Conservation (phyloP, 345 rosid genomes). For the Aethionema arabicum region DNA sequence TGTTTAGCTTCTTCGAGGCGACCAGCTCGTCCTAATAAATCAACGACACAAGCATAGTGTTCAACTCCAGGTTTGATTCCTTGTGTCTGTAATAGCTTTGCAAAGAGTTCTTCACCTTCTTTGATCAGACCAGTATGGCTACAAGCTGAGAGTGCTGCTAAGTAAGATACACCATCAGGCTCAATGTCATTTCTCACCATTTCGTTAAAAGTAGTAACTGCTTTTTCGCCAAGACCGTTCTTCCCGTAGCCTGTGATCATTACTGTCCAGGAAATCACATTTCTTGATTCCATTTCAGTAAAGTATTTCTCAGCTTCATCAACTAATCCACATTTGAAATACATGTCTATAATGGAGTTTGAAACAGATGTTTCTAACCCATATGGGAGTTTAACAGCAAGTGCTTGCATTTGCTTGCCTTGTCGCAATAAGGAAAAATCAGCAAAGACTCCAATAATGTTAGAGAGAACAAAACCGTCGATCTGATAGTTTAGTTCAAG, state of each 20-base stretch:
- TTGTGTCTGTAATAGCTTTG: slow-evolving; percentile 42
- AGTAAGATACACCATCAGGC: slow-evolving; percentile 77
- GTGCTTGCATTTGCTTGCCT: slow-evolving; percentile 86
- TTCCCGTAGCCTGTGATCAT: slow-evolving; percentile 92
- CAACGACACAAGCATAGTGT: slow-evolving; percentile 87
- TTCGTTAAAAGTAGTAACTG: slow-evolving; percentile 48
- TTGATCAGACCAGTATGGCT: slow-evolving; percentile 81
- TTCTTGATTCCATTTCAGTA: slow-evolving; percentile 49
- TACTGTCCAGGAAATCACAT: slow-evolving; percentile 87
- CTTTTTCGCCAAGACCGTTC: slow-evolving; percentile 76
- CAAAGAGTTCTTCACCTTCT: slow-evolving; percentile 63
- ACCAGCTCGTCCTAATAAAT: slow-evolving; percentile 82
- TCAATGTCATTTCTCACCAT: slow-evolving; percentile 52
- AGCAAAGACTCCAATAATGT: slow-evolving; percentile 74
- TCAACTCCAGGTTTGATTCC: slow-evolving; percentile 56
- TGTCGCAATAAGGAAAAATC: slow-evolving; percentile 80
- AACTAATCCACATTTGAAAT: slow-evolving; percentile 75
- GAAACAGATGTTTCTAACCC: slow-evolving; percentile 63
- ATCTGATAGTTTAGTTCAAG: slow-evolving; percentile 39
- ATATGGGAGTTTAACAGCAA: slow-evolving; percentile 54
- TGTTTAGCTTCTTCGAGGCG: slow-evolving; percentile 64
- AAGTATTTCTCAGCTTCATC: slow-evolving; percentile 70
- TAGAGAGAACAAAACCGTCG: slow-evolving; percentile 70
- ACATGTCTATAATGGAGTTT: slow-evolving; percentile 83
- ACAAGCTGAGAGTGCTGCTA: slow-evolving; percentile 81